Conservation (phyloP, 192 early-diverging fungal genomes). For the Piromyces finnis region DNA sequence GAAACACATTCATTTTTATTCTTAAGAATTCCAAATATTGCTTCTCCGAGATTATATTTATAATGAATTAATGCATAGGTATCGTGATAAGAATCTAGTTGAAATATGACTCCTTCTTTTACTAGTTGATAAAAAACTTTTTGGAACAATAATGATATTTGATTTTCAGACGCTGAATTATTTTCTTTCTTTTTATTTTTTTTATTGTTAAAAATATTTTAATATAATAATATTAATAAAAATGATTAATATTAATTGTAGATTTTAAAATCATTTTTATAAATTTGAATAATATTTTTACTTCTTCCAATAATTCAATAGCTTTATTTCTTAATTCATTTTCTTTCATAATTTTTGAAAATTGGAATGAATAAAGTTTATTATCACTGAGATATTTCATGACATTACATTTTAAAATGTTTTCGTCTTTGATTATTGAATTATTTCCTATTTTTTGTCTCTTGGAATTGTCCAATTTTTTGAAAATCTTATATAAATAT, state of each 20-base stretch:
- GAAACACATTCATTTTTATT: background rate
- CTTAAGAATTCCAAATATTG: background rate
- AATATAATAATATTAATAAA: no score
- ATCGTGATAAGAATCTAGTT: background rate
- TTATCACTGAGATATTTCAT: background rate
- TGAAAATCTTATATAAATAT: no score
- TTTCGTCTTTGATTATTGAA: background rate
- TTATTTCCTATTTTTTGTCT: background rate
- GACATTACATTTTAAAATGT: background rate
- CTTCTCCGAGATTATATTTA: background rate
- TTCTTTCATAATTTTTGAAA: background rate
- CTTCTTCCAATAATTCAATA: background rate
- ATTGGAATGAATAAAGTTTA: background rate
- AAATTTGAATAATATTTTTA: no score
- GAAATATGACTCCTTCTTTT: background rate
- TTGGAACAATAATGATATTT: background rate
- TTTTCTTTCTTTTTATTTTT: background rate
- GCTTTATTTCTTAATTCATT: background rate
- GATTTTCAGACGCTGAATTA: background rate
- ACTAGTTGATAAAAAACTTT: background rate
- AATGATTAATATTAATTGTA: no score
- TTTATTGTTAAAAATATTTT: no score
- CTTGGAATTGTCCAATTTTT: background rate
- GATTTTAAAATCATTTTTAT: no score
- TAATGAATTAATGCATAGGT: background rate